These are phyloP conservation scores for Pythium rhizo-oryzae DNA, from an alignment of 352 stramenopile genomes.

Conservation along the genomic window DNA sequence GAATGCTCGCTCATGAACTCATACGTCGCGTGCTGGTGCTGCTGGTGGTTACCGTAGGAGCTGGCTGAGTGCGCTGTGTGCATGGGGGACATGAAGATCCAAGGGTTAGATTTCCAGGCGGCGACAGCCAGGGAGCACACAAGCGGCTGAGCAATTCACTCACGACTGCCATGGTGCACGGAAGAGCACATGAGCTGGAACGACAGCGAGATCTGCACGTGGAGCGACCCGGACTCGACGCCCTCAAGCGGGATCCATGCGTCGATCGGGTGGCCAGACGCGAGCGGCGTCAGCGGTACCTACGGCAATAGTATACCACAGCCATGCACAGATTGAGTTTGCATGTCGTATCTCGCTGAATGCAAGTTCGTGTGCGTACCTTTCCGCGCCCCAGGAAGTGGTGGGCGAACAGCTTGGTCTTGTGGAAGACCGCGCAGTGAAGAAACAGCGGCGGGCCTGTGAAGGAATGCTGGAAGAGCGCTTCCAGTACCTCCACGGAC, in stretches of 20 bases:
- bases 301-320: conserved; percentile 19
- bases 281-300: conserved; percentile 55
- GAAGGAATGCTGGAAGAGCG: conserved; percentile 66
- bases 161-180: conserved; percentile 23
- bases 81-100: conserved; percentile 34
- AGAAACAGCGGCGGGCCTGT: conserved; percentile 59
- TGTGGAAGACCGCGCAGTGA: conserved; percentile 72
- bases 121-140: neutral
- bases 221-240: conserved; percentile 54
- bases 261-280: conserved; percentile 63
- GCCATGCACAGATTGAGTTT: neutral
- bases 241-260: conserved; percentile 72
- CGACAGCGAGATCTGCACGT: conserved; percentile 63
- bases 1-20: conserved; percentile 20
- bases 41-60: conserved; percentile 26
- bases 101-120: conserved; percentile 20
- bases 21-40: conserved; percentile 10
- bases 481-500: conserved; percentile 45
- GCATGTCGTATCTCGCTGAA: neutral
- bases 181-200: conserved; percentile 85
- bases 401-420: conserved; percentile 78
- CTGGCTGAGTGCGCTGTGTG: conserved; percentile 37
- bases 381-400: conserved; percentile 73
- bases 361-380: conserved; percentile 32
- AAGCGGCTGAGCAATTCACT: neutral